Base-by-base conservation (phyloP, 2,329 filamentous ascomycete species). In the Microdochium nivale region DNA sequence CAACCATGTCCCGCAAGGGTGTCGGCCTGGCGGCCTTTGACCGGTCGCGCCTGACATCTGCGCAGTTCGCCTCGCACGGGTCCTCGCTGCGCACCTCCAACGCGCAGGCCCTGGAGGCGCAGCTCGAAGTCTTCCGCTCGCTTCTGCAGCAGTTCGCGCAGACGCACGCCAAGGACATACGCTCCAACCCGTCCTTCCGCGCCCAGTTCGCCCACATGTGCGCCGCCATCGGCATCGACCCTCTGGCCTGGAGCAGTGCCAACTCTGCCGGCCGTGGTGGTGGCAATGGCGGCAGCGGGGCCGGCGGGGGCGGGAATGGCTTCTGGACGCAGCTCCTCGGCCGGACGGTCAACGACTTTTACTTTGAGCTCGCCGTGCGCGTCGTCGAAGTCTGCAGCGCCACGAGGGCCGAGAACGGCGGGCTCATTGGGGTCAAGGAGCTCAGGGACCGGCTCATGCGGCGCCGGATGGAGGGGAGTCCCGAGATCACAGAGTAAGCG, bases 161-260 rank as follows among this genome's bases (percentile, higher is more conserved):
- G 63, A 95, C 92, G 49, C 94, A 99, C 77, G 88, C 87, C 60
- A 90, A 91, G 65, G 94, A 96, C 62, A 99, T 99, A 54, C 91
- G 92, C 56, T 95, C 90, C 2, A 91, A 97, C 67, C 94, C 94
- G 5, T 86, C 83, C 9, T 99, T 99, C 70, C 89, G 94, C 55
- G 90, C 92, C 32, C 92, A 99, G 70, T 99, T 99, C 65, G 92
- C 94, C 2, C 90, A 92, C 67, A 99, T 99, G 94, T 99, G 94
- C 72, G 84, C 90, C 62, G 90, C 91, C 56, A 96, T 99, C 59
- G 94, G 94, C 48, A 90, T 99, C 13, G 94, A 99, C 67, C 95
- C 94, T 2, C 77, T 99, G 19, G 90, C 90, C n/a, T 83, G 79
- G 52, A 78, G 73, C 59, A 82, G 77, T 61, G 70, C 72, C 54